A percentile compares a stretch with the other conserved stretches of the same genome.
Evolutionary conservation across 164 flowering plant genomes (phyloP).

Genomic region (Protea cynaroides): DNA sequence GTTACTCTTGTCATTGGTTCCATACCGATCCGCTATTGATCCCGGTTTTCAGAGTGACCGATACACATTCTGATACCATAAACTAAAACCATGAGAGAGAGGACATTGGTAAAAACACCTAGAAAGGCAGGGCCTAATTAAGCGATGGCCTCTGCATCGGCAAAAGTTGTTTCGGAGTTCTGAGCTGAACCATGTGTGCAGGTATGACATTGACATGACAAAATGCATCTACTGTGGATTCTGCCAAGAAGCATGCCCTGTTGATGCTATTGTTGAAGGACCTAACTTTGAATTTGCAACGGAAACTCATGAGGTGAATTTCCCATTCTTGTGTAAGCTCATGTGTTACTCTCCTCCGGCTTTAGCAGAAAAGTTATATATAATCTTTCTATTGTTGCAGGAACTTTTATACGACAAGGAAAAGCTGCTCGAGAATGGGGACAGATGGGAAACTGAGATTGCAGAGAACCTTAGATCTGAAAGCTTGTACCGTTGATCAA

Average conservation of each 20-base stretch:
- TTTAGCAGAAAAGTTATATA: background rate
- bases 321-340: background rate
- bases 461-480: constrained; percentile 97
- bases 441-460: constrained; percentile 98
- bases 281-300: constrained; percentile 99
- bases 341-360: background rate
- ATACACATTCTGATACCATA: too few species aligned
- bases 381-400: constrained; percentile 26
- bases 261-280: constrained; percentile 99
- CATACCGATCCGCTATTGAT: too few species aligned
- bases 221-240: constrained; percentile 99
- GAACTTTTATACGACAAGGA: constrained; percentile 96
- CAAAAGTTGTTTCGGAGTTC: too few species aligned
- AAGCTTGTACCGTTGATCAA: constrained; percentile 76
- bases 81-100: too few species aligned
- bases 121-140: background rate
- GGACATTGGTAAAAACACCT: background rate
- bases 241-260: constrained; percentile 99
- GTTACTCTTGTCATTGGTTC: too few species aligned
- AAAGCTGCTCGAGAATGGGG: constrained; percentile 97
- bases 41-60: too few species aligned
- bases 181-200: constrained; percentile 18
- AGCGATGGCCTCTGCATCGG: background rate
- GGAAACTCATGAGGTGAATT: constrained; percentile 92
- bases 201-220: constrained; percentile 99